Evolutionary conservation across 352 stramenopile genomes (phyloP).

Genomic region (Globisporangium radiosum): DNA sequence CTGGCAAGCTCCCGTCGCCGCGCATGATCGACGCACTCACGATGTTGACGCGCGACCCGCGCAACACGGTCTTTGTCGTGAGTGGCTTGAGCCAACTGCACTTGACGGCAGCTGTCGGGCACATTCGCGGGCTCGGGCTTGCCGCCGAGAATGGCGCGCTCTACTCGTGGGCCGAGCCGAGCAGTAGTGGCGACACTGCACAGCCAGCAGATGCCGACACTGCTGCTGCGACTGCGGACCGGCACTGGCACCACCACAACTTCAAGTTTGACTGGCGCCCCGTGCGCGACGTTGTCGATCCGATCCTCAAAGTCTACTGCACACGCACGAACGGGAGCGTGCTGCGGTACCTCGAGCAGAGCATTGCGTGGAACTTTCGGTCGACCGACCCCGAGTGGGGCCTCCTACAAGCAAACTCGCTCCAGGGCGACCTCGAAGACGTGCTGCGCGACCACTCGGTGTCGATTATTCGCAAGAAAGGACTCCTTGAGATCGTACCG

Average conservation of each 20-base stretch:
- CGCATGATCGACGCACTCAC: conserved; percentile 87
- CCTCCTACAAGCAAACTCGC: conserved; percentile 91
- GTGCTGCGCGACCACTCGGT: conserved; percentile 68
- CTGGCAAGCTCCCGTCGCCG: conserved; percentile 85
- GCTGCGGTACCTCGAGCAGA: conserved; percentile 89
- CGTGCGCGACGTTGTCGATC: conserved; percentile 88
- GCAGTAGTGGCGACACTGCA: conserved; percentile 3
- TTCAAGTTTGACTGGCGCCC: conserved; percentile 90
- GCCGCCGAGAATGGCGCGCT: conserved; percentile 93
- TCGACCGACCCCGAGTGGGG: conserved; percentile 97
- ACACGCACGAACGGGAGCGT: conserved; percentile 95
- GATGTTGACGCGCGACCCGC: conserved; percentile 84
- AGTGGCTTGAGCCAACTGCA: conserved; percentile 91
- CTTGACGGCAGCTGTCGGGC: conserved; percentile 87
- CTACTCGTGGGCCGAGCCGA: conserved; percentile 86
- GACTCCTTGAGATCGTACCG: conserved; percentile 93
- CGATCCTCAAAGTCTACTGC: conserved; percentile 94
- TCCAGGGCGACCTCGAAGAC: conserved; percentile 83
- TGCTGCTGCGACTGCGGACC: conserved; percentile 11
- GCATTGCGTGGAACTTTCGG: conserved; percentile 97
- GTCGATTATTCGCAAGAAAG: conserved; percentile 85
- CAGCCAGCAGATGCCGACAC: not conserved
- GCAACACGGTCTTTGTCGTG: conserved; percentile 97
- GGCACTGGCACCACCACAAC: conserved; percentile 70
- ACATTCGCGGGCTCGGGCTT: conserved; percentile 90